Conservation (phyloP, 345 rosid genomes). For the Anastatica hierochuntica region DNA sequence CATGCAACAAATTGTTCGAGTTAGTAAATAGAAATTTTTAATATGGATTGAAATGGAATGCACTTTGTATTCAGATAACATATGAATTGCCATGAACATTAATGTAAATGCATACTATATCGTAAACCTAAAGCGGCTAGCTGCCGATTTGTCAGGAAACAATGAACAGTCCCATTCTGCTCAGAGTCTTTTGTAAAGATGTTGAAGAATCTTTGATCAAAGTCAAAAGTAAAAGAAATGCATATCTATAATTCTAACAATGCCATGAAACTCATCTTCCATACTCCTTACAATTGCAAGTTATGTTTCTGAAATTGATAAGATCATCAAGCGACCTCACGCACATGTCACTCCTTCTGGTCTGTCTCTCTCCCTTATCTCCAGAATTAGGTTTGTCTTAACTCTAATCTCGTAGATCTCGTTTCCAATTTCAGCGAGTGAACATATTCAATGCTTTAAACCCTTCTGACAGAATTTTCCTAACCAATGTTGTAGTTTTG, state of each 20-base stretch:
- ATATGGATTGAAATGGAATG: not conserved
- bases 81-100: conserved; percentile 61
- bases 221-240: not conserved
- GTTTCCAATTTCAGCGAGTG: too few relatives aligned
- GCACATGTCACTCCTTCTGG: too few relatives aligned
- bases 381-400: too few relatives aligned
- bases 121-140: conserved; percentile 90
- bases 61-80: not conserved
- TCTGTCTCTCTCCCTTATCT: too few relatives aligned
- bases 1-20: conserved; percentile 35
- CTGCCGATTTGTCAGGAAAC: conserved; percentile 34
- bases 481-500: too few relatives aligned
- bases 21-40: not conserved
- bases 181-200: too few relatives aligned
- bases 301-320: conserved; percentile 84
- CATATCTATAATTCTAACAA: conserved; percentile 78
- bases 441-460: too few relatives aligned
- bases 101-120: conserved; percentile 74
- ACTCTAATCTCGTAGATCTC: too few relatives aligned
- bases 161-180: conserved; percentile 1
- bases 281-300: conserved; percentile 89
- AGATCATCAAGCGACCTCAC: too few relatives aligned
- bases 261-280: conserved; percentile 95
- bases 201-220: not conserved
- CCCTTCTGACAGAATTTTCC: too few relatives aligned